A percentile compares a stretch with the other conserved stretches of the same genome.
These are phyloP conservation scores for Pisolithus albus DNA, from an alignment of 768 basidiomycete species.

Conservation along the genomic window DNA sequence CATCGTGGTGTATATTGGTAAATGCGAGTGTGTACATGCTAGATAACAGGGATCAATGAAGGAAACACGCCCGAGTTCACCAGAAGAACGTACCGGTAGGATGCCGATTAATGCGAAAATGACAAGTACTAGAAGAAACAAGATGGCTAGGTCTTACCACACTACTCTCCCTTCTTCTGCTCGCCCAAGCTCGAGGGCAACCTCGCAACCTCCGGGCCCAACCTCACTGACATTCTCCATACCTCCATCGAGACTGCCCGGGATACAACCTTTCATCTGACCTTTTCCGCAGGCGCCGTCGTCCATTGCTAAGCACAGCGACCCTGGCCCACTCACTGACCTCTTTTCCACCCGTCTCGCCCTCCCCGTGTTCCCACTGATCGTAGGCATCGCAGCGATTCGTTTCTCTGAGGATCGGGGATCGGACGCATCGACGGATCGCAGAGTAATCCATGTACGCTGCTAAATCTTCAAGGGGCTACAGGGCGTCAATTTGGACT, in stretches of 20 bases:
- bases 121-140: neutral
- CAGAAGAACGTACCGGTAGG: neutral
- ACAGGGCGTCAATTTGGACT: neutral
- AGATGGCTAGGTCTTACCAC: constrained; percentile 15
- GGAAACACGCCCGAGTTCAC: neutral
- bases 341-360: neutral
- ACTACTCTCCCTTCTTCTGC: constrained; percentile 28
- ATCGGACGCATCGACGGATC: constrained; percentile 80
- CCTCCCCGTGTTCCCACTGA: neutral
- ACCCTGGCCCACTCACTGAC: neutral
- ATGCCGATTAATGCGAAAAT: neutral
- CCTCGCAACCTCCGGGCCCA: constrained; percentile 18
- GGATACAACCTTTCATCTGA: constrained; percentile 3
- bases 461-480: constrained; percentile 88
- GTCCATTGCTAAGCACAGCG: neutral
- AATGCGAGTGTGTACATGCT: neutral
- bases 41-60: neutral
- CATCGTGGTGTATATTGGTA: neutral
- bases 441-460: constrained; percentile 96
- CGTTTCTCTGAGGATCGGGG: constrained; percentile 97
- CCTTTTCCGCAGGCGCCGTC: constrained; percentile 4
- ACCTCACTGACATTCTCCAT: constrained; percentile 20
- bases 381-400: constrained; percentile 79
- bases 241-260: constrained; percentile 11
- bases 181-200: constrained; percentile 21